phyloP scores from a whole-genome alignment of 805 yeast species.

The Blastobotrys parvus region DNA sequence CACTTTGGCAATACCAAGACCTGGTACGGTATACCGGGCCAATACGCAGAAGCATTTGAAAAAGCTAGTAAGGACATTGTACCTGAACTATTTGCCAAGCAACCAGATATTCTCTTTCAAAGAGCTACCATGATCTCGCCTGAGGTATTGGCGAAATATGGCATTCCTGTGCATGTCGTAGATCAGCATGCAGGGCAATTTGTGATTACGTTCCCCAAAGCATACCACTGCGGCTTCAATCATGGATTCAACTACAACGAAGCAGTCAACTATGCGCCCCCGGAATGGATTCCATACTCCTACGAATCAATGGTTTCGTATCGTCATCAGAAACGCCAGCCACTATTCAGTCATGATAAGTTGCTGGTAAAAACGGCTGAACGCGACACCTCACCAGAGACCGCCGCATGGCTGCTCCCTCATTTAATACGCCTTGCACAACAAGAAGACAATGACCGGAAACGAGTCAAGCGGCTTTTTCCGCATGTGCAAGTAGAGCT shows the following conservation, averaged over 20 bases:
- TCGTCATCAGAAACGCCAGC: constrained; percentile 22
- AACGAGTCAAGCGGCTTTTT: not conserved
- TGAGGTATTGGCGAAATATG: constrained; percentile 37
- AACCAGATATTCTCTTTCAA: constrained; percentile 85
- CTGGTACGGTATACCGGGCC: constrained; percentile 88
- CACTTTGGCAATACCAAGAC: constrained; percentile 84
- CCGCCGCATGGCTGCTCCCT: constrained; percentile 17
- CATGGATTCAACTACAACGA: constrained; percentile 60
- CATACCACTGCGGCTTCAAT: constrained; percentile 84
- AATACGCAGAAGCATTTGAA: constrained; percentile 57
- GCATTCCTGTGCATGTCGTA: constrained; percentile 42
- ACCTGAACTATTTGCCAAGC: constrained; percentile 76
- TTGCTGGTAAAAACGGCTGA: constrained; percentile 20
- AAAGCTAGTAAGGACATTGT: constrained; percentile 49
- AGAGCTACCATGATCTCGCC: constrained; percentile 77
- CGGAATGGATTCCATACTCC: constrained; percentile 32
- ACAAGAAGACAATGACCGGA: constrained; percentile 7
- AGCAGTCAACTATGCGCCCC: constrained; percentile 35
- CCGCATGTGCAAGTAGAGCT: constrained; percentile 1
- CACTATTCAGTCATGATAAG: constrained; percentile 31
- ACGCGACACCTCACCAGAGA: constrained; percentile 11
- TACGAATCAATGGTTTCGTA: constrained; percentile 23
- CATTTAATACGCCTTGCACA: constrained; percentile 10
- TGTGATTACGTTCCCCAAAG: constrained; percentile 78
- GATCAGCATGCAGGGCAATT: constrained; percentile 76